Conservation (phyloP, 192 early-diverging fungal species). For the Backusella sp. region DNA sequence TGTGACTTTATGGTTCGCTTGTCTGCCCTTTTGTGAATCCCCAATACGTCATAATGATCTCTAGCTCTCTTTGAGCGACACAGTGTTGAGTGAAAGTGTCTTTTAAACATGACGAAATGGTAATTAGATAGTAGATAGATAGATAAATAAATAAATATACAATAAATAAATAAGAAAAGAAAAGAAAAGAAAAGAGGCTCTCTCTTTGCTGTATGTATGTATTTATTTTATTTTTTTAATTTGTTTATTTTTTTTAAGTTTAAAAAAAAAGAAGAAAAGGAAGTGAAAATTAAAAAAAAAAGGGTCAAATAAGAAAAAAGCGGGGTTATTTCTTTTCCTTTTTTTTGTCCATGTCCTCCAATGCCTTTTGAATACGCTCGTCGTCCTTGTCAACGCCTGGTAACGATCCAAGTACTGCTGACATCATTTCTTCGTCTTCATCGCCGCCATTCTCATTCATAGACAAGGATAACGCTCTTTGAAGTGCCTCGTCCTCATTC, state of each 20-base stretch:
- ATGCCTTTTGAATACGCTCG: slow-evolving; percentile 72
- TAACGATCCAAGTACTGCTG: slow-evolving; percentile 73
- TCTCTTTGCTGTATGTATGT: neutral
- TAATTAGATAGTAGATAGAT: neutral
- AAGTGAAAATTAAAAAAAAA: neutral
- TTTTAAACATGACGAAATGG: neutral
- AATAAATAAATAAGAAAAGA: neutral
- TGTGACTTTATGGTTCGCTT: slow-evolving; percentile 63
- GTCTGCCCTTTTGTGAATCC: slow-evolving; percentile 38
- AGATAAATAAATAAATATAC: neutral
- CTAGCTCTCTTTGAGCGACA: neutral
- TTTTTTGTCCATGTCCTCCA: slow-evolving; percentile 49
- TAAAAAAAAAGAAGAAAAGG: slow-evolving; percentile 3
- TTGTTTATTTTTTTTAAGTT: slow-evolving; percentile 10
- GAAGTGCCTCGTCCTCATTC: slow-evolving; percentile 72
- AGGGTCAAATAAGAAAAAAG: neutral
- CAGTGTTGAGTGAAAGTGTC: slow-evolving; percentile 3
- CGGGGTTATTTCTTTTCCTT: slow-evolving; percentile 35
- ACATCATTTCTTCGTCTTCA: slow-evolving; percentile 44
- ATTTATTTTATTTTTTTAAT: neutral
- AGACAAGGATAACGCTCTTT: slow-evolving; percentile 72
- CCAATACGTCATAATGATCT: slow-evolving; percentile 48
- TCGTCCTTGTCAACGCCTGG: slow-evolving; percentile 89
- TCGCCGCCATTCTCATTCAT: slow-evolving; percentile 49
- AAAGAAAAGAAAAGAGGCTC: neutral